Base-by-base conservation (phyloP, 2,329 filamentous ascomycete genomes). In the Pyrenochaeta sp. region DNA sequence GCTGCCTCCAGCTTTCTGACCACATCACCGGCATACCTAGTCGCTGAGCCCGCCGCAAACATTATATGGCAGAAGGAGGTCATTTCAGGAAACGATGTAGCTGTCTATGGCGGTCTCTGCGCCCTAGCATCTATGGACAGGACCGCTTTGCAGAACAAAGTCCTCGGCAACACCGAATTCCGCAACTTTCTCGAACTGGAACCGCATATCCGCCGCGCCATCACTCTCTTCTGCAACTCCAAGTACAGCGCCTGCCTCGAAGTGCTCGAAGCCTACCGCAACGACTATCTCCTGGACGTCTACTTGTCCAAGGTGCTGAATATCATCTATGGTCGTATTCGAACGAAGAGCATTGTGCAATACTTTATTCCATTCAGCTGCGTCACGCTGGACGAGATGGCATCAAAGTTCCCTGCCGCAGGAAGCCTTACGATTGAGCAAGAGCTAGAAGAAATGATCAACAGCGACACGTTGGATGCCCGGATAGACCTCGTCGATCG, bases 291-390 rank as follows among this genome's bases (percentile, higher is more conserved):
- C n/a, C 83, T 97, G 4, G 94, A 99, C 65, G 77, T 96, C 14
- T 87, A 96, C 68, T 81, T 99, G 6, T 86, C 89, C 46, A 83
- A 80, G 50, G 89, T 96, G 54, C 77, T 96, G 13, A 65, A 80
- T 24, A 73, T 76, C 1, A 77, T 99, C 14, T 94, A 92, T 73
- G 77, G 81, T 8, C 76, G 78, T 34, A 91, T 99, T 57, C 85
- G 94, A 45, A 88, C 82, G 62, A 96, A 96, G 75, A 93, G 92
- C 62, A 96, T 99, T 46, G 83, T 92, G 17, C 90, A 96, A 65
- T 97, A 96, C 73, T 88, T 96, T 60, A 81, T 90, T 17, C 92
- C 94, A 0, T 99, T 96, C 71, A 95, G 88, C 28, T 87, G 86
- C 55, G 90, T 96, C 49, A 92, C 88, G 0, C 77, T 97, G 4